Evolutionary conservation across 257 asterid genomes (phyloP).

Genomic region (Nicotiana tabacum): DNA sequence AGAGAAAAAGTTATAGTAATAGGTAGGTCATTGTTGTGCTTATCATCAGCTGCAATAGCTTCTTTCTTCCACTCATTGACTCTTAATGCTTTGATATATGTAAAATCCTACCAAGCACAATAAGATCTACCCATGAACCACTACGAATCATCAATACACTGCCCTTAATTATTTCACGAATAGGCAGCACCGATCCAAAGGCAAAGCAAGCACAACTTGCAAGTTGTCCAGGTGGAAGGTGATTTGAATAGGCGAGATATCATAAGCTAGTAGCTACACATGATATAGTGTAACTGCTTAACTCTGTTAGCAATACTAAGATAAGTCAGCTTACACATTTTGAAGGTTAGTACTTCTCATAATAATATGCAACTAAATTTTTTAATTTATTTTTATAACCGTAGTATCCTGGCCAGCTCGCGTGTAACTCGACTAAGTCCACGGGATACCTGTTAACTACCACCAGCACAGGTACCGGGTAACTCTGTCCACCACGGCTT

Average conservation of each 20-base stretch:
- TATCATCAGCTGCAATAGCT: neutral
- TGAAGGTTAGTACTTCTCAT: neutral
- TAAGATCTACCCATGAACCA: neutral
- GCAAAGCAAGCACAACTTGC: neutral
- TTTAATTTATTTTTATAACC: no score
- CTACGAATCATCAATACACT: neutral
- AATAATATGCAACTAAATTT: neutral
- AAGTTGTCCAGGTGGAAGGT: neutral
- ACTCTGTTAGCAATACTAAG: neutral
- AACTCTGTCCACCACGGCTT: no score
- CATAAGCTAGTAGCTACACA: neutral
- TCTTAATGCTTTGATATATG: neutral
- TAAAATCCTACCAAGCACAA: neutral
- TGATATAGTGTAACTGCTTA: neutral
- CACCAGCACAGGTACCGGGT: no score
- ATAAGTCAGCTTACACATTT: neutral
- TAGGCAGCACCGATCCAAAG: neutral
- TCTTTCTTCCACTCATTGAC: neutral
- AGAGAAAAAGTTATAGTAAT: neutral
- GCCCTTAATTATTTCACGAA: neutral
- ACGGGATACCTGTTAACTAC: no score
- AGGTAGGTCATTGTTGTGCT: neutral
- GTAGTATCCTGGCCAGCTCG: no score
- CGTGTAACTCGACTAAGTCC: no score
- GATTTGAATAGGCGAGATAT: neutral